These are phyloP conservation scores for Ophiostoma sp. DNA, from an alignment of 2,329 filamentous ascomycete genomes.

Conservation along the genomic window DNA sequence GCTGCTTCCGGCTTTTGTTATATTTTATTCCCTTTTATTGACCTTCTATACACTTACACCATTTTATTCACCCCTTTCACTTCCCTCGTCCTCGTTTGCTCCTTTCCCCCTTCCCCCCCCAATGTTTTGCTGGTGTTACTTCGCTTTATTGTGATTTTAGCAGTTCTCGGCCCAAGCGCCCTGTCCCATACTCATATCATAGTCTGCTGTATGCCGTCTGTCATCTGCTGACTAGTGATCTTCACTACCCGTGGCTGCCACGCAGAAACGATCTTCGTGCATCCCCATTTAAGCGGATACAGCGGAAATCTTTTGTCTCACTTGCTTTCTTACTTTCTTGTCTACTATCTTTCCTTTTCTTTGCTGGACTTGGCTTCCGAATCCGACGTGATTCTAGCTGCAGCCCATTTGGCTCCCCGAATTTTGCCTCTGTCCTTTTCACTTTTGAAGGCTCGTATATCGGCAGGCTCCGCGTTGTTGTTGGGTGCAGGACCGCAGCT, in stretches of 20 bases:
- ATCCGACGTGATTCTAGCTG: background rate
- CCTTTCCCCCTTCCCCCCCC: background rate
- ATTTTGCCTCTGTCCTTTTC: background rate
- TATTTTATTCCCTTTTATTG: background rate
- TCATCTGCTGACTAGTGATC: background rate
- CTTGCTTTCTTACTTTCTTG: background rate
- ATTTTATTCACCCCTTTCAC: constrained; percentile 10
- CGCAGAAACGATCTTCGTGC: constrained; percentile 8
- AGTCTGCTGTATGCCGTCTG: background rate
- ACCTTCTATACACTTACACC: background rate
- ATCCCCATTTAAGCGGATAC: constrained; percentile 4
- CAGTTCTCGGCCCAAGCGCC: background rate
- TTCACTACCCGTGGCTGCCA: constrained; percentile 12
- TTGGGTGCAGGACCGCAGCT: background rate
- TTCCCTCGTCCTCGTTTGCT: background rate
- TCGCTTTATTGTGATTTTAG: background rate
- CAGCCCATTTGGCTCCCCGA: background rate
- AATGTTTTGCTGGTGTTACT: background rate
- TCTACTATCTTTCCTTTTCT: background rate
- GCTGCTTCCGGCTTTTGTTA: background rate
- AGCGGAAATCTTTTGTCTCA: background rate
- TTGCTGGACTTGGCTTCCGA: background rate
- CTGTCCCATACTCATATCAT: background rate
- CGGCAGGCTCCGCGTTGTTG: background rate
- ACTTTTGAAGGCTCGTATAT: background rate